Evolutionary conservation across 1,284 basidiomycete species (phyloP), one percentile per base, ranked within the genome.

Genomic region (Cutaneotrichosporon spelunceum): DNA sequence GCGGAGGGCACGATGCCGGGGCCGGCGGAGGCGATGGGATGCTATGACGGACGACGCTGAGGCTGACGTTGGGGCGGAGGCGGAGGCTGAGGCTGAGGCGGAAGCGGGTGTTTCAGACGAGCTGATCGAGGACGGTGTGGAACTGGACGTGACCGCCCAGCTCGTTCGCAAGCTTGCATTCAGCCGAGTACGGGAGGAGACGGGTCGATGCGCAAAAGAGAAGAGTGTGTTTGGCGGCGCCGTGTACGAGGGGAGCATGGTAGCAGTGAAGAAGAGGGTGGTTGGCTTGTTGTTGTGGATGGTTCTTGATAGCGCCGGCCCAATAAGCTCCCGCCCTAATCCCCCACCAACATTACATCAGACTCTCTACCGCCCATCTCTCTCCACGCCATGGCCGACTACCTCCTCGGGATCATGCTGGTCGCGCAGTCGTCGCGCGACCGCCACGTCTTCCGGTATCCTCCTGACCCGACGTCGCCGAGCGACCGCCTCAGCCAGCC

Each of bases 361-460:
- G 24, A n/a, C 48, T 6, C 48, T 11, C 26, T 2, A n/a, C 27
- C 13, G 4, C 48, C 14, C 23, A 14, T 24, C 4, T 26, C 23
- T 27, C 24, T 29, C 23, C 2, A 3, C 39, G 4, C 39, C 49
- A 78, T 78, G 76, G 73, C 71, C 26, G 75, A 76, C 56, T 73
- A 77, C 63, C 72, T 77, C 64, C 75, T 79, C 53, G 78, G 76
- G 34, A 60, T 78, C 36, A 68, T 78, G 27, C 68, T 78, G 57
- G 73, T 78, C 56, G 72, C 76, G 30, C 71, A 72, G 39, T 71
- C 72, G 10, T 70, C 69, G 24, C 64, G 68, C 29, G 76, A 73
- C 14, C 68, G 71, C 23, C 70, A 70, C 64, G 71, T 76, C 59
- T 76, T 76, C 61, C 72, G 73, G 34, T 76, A 74, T 53, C 75